Evolutionary conservation across 2,329 filamentous ascomycete species (phyloP), one percentile per base, ranked within the genome.

Genomic region (Curvularia sp.): DNA sequence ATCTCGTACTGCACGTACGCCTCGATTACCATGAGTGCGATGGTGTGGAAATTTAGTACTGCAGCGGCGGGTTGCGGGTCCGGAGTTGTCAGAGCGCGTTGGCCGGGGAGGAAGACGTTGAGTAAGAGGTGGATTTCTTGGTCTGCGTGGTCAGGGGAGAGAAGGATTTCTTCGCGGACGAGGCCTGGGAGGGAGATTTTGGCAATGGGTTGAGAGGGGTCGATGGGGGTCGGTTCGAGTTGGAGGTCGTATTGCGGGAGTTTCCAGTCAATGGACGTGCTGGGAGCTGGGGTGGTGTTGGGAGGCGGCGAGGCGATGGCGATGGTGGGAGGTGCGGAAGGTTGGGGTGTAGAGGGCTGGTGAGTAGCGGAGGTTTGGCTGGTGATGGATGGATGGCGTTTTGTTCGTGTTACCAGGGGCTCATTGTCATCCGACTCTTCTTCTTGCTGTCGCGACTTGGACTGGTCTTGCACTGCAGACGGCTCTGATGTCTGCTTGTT

Each of bases 151-250:
- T 75, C 73, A 8, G 62, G 57, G 0, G 64, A 65, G 1, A 76
- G 67, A 3, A 68, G 39, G 3, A 76, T 38, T n/a, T 64, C 58
- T 70, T 77, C 68, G 65, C 73, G 60, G 53, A 77, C 38, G 64
- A 81, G 55, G 64, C 76, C 62, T 63, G 78, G 69, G 64, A 78
- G 51, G 61, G 79, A 72, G 49, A 78, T 49, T 66, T 75, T 64
- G 64, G 78, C 61, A 50, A 38, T 46, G 13, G 64, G 62, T 1
- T 58, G 20, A 4, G 65, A 63, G 3, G 63, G 4, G 62, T 47
- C 24, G n/a, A 30, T 8, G 44, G 28, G 42, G 9, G 58, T 18
- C 4, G 60, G 55, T 1, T 68, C 58, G 20, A 56, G 60, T 18
- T 59, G 58, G 10, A 64, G 49, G 38, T 69, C 67, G 56, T 61